A percentile compares a stretch with the other conserved stretches of the same genome.
Evolutionary conservation across 345 rosid genomes (phyloP).

Genomic region (Boechera stricta): DNA sequence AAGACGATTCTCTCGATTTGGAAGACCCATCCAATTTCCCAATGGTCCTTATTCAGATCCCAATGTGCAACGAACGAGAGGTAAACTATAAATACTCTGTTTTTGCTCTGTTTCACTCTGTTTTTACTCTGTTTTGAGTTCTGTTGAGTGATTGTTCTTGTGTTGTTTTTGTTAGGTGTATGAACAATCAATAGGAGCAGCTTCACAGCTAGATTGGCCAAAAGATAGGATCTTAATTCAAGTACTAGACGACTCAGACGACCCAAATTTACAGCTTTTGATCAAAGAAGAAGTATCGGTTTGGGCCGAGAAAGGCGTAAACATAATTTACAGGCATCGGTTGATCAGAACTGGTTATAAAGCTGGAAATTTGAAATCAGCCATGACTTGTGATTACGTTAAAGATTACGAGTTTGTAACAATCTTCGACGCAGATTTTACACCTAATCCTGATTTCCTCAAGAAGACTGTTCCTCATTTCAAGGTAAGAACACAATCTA

Average conservation of each 20-base stretch:
- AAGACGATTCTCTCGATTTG: constrained; percentile 54
- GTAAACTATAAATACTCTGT: constrained; percentile 40
- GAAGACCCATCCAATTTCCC: constrained; percentile 73
- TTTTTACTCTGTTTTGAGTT: background rate
- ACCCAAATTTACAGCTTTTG: constrained; percentile 62
- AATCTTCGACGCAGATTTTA: constrained; percentile 86
- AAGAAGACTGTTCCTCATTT: constrained; percentile 81
- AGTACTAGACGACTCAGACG: constrained; percentile 86
- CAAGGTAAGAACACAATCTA: constrained; percentile 51
- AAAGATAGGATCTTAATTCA: constrained; percentile 78
- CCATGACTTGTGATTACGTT: constrained; percentile 86
- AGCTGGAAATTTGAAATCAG: constrained; percentile 91
- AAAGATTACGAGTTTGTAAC: constrained; percentile 81
- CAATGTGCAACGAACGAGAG: constrained; percentile 97
- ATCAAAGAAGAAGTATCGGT: constrained; percentile 76
- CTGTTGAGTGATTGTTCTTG: constrained; percentile 14
- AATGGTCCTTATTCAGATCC: constrained; percentile 95
- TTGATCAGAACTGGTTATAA: constrained; percentile 89
- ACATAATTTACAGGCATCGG: constrained; percentile 84
- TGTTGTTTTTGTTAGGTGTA: constrained; percentile 56
- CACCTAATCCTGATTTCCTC: constrained; percentile 83
- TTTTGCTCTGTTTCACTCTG: background rate
- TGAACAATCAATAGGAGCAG: constrained; percentile 81
- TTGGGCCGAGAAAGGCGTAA: constrained; percentile 77
- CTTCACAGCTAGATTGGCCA: constrained; percentile 89